Evolutionary conservation across 306 rosid species (phyloP).

Genomic region (Malus orientalis): DNA sequence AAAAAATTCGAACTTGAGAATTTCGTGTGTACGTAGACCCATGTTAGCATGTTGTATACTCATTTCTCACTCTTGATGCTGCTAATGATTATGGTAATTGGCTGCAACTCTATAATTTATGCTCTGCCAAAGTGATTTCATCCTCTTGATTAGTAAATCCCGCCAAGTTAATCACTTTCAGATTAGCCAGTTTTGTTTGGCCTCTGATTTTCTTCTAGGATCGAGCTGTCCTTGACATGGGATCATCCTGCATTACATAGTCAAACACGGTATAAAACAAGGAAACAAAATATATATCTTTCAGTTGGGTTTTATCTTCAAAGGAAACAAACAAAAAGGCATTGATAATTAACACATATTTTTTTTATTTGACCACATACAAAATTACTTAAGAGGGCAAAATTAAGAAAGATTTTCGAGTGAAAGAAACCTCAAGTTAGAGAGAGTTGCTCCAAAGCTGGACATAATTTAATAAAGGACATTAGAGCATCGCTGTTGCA

Average conservation of each 20-base stretch:
- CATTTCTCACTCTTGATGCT: slow-evolving; percentile 6
- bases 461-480: slow-evolving; percentile 52
- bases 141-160: slow-evolving; percentile 33
- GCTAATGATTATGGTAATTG: slow-evolving; percentile 21
- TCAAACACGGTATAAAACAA: neutral
- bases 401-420: neutral
- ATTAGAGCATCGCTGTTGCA: slow-evolving; percentile 33
- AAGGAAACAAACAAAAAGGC: neutral
- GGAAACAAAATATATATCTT: neutral
- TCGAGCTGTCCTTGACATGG: slow-evolving; percentile 7
- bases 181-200: slow-evolving; percentile 26
- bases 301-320: neutral
- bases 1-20: neutral
- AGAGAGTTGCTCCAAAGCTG: slow-evolving; percentile 50
- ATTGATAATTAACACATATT: neutral
- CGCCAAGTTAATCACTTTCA: slow-evolving; percentile 33
- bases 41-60: neutral
- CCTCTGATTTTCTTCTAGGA: slow-evolving; percentile 15
- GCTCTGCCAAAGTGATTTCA: slow-evolving; percentile 28
- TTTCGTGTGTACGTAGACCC: neutral
- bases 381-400: neutral
- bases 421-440: slow-evolving; percentile 31
- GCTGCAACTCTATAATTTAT: neutral
- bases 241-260: slow-evolving; percentile 40
- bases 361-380: neutral